Base-by-base conservation (phyloP, 768 basidiomycete species). In the Ephemerocybe angulata region DNA sequence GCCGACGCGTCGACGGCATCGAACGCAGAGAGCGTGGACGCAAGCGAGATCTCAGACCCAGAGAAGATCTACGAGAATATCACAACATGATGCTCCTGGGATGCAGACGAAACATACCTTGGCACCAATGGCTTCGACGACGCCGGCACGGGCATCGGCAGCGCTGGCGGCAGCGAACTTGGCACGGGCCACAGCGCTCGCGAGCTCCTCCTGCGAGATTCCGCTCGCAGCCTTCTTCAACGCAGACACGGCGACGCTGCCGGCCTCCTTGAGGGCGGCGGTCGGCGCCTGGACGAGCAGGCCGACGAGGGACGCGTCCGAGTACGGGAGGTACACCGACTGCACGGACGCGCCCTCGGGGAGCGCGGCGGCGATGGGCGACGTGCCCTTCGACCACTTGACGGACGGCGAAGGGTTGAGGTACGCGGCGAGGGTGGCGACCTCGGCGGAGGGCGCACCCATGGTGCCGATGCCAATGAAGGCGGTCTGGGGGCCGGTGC, bases 401-500 rank as follows among this genome's bases (percentile, higher is more conserved):
- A 98, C 77, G 31, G 90, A 81, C 7, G 88, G 77, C 21, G 79
- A 73, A 13, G 94, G 86, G 42, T 92, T 90, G 60, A 98, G 75
- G 63, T 93, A 82, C 33, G 90, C 83, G 22, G 85, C 78, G 50
- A 98, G 86, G 40, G 89, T 84, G 44, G 90, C 85, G 57, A 93
- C 79, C 59, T 87, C 90, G 2, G 90, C 74, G 4, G 83, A 71
- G 35, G 87, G 78, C 4, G 81, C 73, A 13, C 83, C 78, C 8
- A 87, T 70, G n/a, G 80, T 73, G 28, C 96, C 96, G 65, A 87
- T 93, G 6, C 94, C 96, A 66, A 98, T 82, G 70, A 98, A 89
- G 44, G 93, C 74, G 10, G 91, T 90, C 65, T 90, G 84, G 13
- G 81, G 85, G 15, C 82, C 81, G 44, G 73, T 71, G 53, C 82